A percentile compares a stretch with the other conserved stretches of the same genome.
Conservation (phyloP, 2,329 filamentous ascomycete genomes). For the Mycosphaerella sp. region DNA sequence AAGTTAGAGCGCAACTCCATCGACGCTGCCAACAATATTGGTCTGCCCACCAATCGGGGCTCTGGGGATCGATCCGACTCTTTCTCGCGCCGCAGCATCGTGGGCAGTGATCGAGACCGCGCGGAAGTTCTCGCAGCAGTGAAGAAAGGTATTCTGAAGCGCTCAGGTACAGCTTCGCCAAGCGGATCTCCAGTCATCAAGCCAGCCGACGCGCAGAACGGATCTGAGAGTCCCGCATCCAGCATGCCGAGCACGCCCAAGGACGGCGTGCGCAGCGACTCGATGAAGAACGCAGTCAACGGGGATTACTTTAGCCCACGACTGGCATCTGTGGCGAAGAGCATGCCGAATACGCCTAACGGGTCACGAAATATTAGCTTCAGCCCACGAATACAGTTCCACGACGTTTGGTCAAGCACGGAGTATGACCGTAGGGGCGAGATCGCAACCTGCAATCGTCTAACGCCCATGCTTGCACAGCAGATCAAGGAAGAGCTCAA, state of each 20-base stretch:
- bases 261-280: slow-evolving; percentile 52
- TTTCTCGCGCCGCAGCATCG: slow-evolving; percentile 71
- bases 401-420: slow-evolving; percentile 91
- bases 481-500: slow-evolving; percentile 99
- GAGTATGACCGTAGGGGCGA: slow-evolving; percentile 96
- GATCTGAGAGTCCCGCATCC: slow-evolving; percentile 72
- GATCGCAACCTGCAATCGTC: slow-evolving; percentile 92
- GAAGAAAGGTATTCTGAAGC: slow-evolving; percentile 92
- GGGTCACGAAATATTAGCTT: slow-evolving; percentile 63
- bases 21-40: slow-evolving; percentile 49
- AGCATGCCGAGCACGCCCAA: slow-evolving; percentile 83
- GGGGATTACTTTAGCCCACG: slow-evolving; percentile 87
- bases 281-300: slow-evolving; percentile 56
- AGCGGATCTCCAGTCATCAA: slow-evolving; percentile 63
- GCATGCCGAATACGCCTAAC: slow-evolving; percentile 70
- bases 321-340: slow-evolving; percentile 66
- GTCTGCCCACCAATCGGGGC: slow-evolving; percentile 30
- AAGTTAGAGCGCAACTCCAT: slow-evolving; percentile 76
- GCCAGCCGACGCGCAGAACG: slow-evolving; percentile 57
- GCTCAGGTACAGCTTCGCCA: slow-evolving; percentile 57
- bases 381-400: slow-evolving; percentile 86
- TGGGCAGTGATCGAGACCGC: slow-evolving; percentile 82
- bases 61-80: slow-evolving; percentile 54
- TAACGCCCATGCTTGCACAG: slow-evolving; percentile 94
- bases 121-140: slow-evolving; percentile 88